Evolutionary conservation across 345 rosid genomes (phyloP), one percentile per base, ranked within the genome.

Genomic region (Syzygium jambos): DNA sequence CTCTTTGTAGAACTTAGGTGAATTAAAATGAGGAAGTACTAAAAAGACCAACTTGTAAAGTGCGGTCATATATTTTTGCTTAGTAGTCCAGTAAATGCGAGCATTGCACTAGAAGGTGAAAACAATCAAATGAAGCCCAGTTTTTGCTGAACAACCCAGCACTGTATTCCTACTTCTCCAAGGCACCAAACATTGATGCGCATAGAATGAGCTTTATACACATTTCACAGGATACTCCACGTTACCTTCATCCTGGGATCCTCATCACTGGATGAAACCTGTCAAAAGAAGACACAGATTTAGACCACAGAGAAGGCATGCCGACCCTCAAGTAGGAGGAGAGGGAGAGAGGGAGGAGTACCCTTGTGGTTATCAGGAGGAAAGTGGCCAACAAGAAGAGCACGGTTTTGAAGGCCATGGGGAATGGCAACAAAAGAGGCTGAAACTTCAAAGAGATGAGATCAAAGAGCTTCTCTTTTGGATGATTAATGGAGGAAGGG

Each of bases 331-430:
- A 52, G 80, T 41, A 38, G 59, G 49, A 13, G 41, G 49, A 0
- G 34, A n/a, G 73, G 14, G 73, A 61, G 17, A 59, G 53, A 51
- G 54, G 6, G 84, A 52, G 34, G 63, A 87, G 51, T 88, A 93
- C 95, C 86, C 86, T 85, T 27, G 93, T 11, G 49, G 92, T 9
- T 38, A 88, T 86, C 22, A 90, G 25, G 54, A 93, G 89, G 59
- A 91, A 73, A 88, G 91, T 85, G 84, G 90, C 88, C 85, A 92
- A 34, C 54, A 90, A 87, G 73, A 91, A 87, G 61, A 65, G 59
- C 52, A 86, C 25, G 59, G 89, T 52, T 88, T 86, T 92, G 91
- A 84, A 38, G 27, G 82, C 82, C 82, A 73, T 73, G 82, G 82
- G 25, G 27, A 73, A 38, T 73, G 82, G 82, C 49, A 73, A 34